A percentile compares a stretch with the other conserved stretches of the same genome.
These are phyloP conservation scores for Bruguiera parviflora DNA, from an alignment of 345 rosid genomes.

Conservation along the genomic window DNA sequence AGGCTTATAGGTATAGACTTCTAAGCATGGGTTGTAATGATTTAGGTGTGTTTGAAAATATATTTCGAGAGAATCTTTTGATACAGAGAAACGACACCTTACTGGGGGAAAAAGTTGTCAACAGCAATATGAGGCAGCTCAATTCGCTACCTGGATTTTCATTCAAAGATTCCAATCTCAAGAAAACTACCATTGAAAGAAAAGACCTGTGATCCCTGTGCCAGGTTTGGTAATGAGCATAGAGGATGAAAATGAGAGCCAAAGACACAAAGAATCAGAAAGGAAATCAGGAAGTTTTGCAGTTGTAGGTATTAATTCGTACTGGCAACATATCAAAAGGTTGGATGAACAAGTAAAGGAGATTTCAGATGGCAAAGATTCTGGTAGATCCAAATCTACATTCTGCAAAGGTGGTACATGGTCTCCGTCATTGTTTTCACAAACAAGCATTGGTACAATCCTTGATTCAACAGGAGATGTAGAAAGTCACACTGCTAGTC, in stretches of 20 bases:
- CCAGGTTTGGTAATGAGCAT: conserved; percentile 13
- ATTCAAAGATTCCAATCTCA: conserved; percentile 25
- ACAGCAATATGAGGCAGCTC: conserved; percentile 29
- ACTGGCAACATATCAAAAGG: conserved; percentile 59
- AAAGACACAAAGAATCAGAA: conserved; percentile 30
- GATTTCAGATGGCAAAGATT: conserved; percentile 35
- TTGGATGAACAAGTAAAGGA: conserved; percentile 50
- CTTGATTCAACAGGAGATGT: conserved; percentile 30
- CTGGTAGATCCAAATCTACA: conserved; percentile 22
- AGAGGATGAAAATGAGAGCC: conserved; percentile 23
- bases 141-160: conserved; percentile 33
- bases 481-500: not conserved
- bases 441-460: conserved; percentile 23
- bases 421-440: conserved; percentile 39
- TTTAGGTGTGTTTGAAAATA: conserved; percentile 38
- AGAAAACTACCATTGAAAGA: conserved; percentile 18
- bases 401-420: conserved; percentile 35
- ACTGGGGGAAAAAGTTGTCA: conserved; percentile 23
- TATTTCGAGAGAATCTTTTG: conserved; percentile 44
- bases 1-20: conserved; percentile 67
- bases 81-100: conserved; percentile 31
- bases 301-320: conserved; percentile 39
- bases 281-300: conserved; percentile 20
- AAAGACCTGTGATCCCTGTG: conserved; percentile 13
- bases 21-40: conserved; percentile 69